These are phyloP conservation scores for Acidomyces sp. DNA, from an alignment of 495 filamentous ascomycete genomes.

Conservation along the genomic window DNA sequence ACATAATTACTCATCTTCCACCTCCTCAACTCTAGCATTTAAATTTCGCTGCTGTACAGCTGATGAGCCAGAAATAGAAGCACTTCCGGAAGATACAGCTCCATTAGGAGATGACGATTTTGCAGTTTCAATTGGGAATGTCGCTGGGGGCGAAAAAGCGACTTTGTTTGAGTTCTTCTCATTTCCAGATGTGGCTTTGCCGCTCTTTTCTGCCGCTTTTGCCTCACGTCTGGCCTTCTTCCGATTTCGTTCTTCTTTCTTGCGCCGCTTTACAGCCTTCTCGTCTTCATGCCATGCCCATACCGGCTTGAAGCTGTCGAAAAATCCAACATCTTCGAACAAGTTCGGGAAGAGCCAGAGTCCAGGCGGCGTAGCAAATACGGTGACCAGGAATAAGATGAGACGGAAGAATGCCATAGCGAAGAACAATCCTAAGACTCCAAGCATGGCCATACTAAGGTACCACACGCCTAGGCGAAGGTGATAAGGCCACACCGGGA, in stretches of 20 bases:
- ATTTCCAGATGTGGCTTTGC: constrained; percentile 2
- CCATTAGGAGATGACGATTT: constrained; percentile 3
- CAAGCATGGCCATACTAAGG: constrained; percentile 85
- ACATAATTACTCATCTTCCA: constrained; percentile 20
- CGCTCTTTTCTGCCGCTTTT: constrained; percentile 11
- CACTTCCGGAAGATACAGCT: constrained; percentile 3
- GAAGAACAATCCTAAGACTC: constrained; percentile 88
- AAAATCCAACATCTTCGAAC: constrained; percentile 96
- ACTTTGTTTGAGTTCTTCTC: constrained; percentile 5
- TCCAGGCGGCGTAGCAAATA: constrained; percentile 71
- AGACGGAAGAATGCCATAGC: constrained; percentile 92
- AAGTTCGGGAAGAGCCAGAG: constrained; percentile 97
- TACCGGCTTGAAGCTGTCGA: constrained; percentile 89
- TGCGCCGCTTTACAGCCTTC: constrained; percentile 20
- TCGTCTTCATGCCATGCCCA: constrained; percentile 95
- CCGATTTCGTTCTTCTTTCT: constrained; percentile 19
- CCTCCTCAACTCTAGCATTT: constrained; percentile 21
- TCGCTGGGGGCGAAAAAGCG: neutral
- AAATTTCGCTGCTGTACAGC: constrained; percentile 13
- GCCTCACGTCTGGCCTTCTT: constrained; percentile 17
- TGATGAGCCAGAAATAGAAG: neutral
- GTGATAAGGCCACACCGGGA: constrained; percentile 91
- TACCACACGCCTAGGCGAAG: constrained; percentile 94
- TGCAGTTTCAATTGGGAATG: neutral
- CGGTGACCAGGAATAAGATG: constrained; percentile 87